Evolutionary conservation across 805 yeast species (phyloP), one percentile per base, ranked within the genome.

Genomic region (Myxozyma neglecta): DNA sequence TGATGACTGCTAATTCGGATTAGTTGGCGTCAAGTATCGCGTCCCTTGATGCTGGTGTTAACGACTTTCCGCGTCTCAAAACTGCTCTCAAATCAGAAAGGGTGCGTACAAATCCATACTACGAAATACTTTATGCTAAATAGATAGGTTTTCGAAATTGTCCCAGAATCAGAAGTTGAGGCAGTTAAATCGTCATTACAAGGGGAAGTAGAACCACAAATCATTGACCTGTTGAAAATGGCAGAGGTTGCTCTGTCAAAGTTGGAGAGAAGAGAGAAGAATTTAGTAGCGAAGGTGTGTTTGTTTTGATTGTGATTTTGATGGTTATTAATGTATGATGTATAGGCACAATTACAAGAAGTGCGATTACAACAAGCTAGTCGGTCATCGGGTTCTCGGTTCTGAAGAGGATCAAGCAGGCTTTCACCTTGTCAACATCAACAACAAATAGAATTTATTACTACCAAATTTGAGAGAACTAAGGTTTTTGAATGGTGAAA

Each of bases 141-240:
- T 9, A 9, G 11, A 24, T 10, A 67, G 63, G 72, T 71, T 13
- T 71, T 71, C 56, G 73, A 70, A 10, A 66, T 71, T 7, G 73
- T 69, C 9, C 64, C 74, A 2, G 71, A 68, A 51, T 56, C 66
- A 1, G 73, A 69, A n/a, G 68, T 71, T 14, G 54, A 44, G 24
- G 54, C 62, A 9, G 61, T 71, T 18, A 66, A 65, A 48, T 20
- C 59, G 9, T 67, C 71, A 10, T 54, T 71, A 1, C 69, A 70
- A 8, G 59, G 57, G 8, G 71, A 70, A 51, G 66, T 71, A n/a
- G 72, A 68, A 51, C 74, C 74, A 3, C 72, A 68, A 58, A 64
- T 71, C 18, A 46, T 57, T 32, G 63, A 62, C 20, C 61, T 71
- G 16, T 59, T 71, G 48, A 60, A 60, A 29, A 45, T 62, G 20